These are phyloP conservation scores for Aspergillus biplanus DNA, from an alignment of 495 filamentous ascomycete genomes.

Conservation along the genomic window DNA sequence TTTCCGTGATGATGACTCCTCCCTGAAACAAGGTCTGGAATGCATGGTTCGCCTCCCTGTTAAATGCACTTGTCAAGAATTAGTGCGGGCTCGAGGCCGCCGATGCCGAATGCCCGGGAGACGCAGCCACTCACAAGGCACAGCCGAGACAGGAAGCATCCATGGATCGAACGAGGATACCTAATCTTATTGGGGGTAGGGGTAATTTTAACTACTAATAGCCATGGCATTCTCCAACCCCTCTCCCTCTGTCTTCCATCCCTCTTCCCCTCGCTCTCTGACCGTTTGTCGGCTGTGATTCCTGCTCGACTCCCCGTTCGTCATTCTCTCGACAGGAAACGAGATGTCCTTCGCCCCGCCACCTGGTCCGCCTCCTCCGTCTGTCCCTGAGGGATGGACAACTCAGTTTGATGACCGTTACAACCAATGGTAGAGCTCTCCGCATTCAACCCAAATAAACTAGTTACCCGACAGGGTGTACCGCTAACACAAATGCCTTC, in stretches of 20 bases:
- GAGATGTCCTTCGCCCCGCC: constrained; percentile 63
- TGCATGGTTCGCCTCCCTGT: neutral
- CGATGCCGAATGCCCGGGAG: neutral
- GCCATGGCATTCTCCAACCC: neutral
- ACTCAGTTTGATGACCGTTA: constrained; percentile 76
- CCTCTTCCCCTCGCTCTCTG: neutral
- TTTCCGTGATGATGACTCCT: too few species aligned
- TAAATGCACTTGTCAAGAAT: neutral
- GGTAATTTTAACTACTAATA: neutral
- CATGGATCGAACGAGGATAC: neutral
- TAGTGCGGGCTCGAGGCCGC: neutral
- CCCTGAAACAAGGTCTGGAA: too few species aligned
- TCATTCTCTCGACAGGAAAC: neutral
- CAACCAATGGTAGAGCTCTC: constrained; percentile 69
- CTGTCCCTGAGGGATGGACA: constrained; percentile 88
- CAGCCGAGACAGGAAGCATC: neutral
- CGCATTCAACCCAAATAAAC: neutral
- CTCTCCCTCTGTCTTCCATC: neutral
- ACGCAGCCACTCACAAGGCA: neutral
- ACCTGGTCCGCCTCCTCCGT: constrained; percentile 80
- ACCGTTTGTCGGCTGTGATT: neutral
- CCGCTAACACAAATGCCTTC: too few species aligned
- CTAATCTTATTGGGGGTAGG: neutral
- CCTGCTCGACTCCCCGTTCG: neutral
- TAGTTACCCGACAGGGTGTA: too few species aligned